Evolutionary conservation across 169 alveolate genomes (phyloP), one percentile per base, ranked within the genome.

Genomic region (Theileria annulata): DNA sequence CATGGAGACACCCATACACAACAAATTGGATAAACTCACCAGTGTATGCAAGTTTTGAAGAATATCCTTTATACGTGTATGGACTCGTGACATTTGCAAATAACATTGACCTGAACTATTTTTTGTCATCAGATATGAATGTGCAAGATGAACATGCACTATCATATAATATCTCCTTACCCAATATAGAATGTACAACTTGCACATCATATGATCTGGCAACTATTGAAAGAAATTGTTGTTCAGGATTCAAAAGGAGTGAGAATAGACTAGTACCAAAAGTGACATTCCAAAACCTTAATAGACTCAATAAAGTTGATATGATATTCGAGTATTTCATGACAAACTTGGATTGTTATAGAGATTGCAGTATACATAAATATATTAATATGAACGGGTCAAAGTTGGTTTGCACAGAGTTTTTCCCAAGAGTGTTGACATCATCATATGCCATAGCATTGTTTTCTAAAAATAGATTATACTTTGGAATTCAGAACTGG

Each of bases 401-500:
- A 3, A 19, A 28, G 21, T 0, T 76, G 2, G 75, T 75, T 67
- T 59, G 23, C 27, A 33, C n/a, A 13, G 35, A 66, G 23, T 23
- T 56, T 21, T 70, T 67, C 25, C 12, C 60, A 30, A 47, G 54
- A 23, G 58, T 13, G 0, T 19, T 75, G 71, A 28, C 54, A 2
- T 31, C 78, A 5, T 48, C 69, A 2, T 82, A 82, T 59, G 51
- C 79, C 5, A 62, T 56, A 13, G 54, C 73, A 19, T 49, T 82
- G 5, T 82, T 82, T 19, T 31, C 70, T 0, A 69, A 75, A 33
- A 48, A 71, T 27, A 63, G 89, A 9, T n/a, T 67, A 42, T 31
- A 64, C 28, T 82, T 59, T 37, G 89, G 89, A 5, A 58, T 82
- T 21, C 87, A 74, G 60, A 82, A 82, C 48, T 82, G 89, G 89